These are phyloP conservation scores for Triticum monococcum DNA, from an alignment of 176 grass and related monocot genomes.

Conservation along the genomic window DNA sequence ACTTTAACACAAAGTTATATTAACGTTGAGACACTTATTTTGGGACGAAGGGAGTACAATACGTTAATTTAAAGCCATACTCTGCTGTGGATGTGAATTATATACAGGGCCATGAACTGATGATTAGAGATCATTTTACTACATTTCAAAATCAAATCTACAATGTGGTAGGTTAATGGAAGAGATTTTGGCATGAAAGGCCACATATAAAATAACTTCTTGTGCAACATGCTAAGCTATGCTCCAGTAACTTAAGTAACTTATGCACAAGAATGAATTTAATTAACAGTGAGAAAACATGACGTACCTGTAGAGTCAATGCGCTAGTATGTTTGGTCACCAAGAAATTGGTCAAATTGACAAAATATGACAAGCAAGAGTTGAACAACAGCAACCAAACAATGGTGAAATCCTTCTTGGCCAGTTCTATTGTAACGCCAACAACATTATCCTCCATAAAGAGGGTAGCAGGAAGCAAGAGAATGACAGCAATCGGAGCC, in stretches of 20 bases:
- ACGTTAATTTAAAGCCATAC: constrained; percentile 8
- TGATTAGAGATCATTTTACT: background rate
- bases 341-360: constrained; percentile 93
- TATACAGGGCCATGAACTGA: background rate
- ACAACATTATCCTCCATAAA: constrained; percentile 82
- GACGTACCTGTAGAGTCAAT: constrained; percentile 69
- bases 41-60: no score
- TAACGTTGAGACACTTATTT: no score
- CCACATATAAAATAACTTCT: background rate
- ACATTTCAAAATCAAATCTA: background rate
- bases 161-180: background rate
- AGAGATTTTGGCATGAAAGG: constrained; percentile 2
- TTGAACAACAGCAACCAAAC: constrained; percentile 78
- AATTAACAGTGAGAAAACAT: constrained; percentile 16
- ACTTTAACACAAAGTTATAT: no score
- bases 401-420: constrained; percentile 61
- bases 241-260: background rate
- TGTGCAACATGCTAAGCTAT: background rate
- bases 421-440: constrained; percentile 61
- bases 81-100: background rate
- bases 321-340: constrained; percentile 91
- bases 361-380: constrained; percentile 74
- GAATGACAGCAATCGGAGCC: constrained; percentile 78
- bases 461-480: constrained; percentile 77
- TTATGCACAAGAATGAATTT: background rate